Conservation (phyloP, 306 rosid genomes). For the Vachellia collinsii region DNA sequence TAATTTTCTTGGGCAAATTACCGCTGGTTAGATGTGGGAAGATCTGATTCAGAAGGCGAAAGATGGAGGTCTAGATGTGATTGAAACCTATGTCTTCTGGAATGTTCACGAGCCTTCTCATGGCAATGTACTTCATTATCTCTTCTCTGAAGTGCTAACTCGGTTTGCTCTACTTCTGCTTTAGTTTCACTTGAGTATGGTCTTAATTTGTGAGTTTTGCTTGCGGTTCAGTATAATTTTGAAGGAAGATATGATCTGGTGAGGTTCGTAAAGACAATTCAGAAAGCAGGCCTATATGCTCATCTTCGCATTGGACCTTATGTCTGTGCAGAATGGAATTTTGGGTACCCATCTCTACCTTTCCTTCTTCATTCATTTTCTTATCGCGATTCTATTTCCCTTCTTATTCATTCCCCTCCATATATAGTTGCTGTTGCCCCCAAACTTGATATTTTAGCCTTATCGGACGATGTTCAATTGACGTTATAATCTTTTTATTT, state of each 20-base stretch:
- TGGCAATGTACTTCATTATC: slow-evolving; percentile 70
- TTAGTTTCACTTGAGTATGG: slow-evolving; percentile 12
- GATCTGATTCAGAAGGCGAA: slow-evolving; percentile 93
- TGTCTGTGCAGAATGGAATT: slow-evolving; percentile 99
- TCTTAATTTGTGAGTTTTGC: slow-evolving; percentile 27
- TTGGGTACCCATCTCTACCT: slow-evolving; percentile 64
- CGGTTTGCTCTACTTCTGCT: slow-evolving; percentile 11
- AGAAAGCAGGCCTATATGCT: slow-evolving; percentile 91
- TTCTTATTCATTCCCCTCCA: neutral
- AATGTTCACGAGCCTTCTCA: slow-evolving; percentile 96
- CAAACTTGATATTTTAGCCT: slow-evolving; percentile 8
- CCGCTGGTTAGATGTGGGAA: slow-evolving; percentile 85
- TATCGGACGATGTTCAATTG: slow-evolving; percentile 1
- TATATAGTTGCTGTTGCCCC: slow-evolving; percentile 5
- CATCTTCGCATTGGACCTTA: slow-evolving; percentile 98
- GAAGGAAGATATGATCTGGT: slow-evolving; percentile 91
- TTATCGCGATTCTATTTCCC: neutral
- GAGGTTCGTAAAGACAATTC: slow-evolving; percentile 84
- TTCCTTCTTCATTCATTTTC: slow-evolving; percentile 6
- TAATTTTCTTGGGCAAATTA: slow-evolving; percentile 29
- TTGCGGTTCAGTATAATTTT: slow-evolving; percentile 78
- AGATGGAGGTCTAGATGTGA: slow-evolving; percentile 92
- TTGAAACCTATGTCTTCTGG: slow-evolving; percentile 98
- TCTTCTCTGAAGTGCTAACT: slow-evolving; percentile 8
- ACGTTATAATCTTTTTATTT: neutral